Evolutionary conservation across 495 filamentous ascomycete genomes (phyloP).

Genomic region (Aeminium ludgeri): DNA sequence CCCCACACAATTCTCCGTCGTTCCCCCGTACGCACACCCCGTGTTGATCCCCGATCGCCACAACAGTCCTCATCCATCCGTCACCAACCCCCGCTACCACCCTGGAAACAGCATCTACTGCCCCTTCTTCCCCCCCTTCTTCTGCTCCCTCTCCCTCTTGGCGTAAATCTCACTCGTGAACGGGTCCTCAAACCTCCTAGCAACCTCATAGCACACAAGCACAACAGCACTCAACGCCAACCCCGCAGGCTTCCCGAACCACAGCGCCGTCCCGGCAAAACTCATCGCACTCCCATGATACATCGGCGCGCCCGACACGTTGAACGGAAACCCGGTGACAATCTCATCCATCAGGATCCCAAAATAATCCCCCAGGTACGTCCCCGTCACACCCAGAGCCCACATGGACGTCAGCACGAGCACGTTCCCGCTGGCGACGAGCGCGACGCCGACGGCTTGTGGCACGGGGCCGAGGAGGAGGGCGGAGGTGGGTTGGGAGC

Average conservation of each 20-base stretch:
- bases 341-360: constrained; percentile 92
- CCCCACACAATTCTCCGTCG: neutral
- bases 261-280: constrained; percentile 78
- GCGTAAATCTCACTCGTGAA: constrained; percentile 90
- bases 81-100: no score
- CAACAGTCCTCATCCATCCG: no score
- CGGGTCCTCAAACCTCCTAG: constrained; percentile 86
- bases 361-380: constrained; percentile 96
- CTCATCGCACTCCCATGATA: constrained; percentile 87
- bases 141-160: constrained; percentile 49
- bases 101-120: no score
- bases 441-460: constrained; percentile 42
- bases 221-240: constrained; percentile 61
- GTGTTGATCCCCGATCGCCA: no score
- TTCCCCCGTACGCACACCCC: neutral
- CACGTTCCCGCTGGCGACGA: constrained; percentile 61
- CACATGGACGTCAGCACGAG: constrained; percentile 80
- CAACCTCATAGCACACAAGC: constrained; percentile 61
- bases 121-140: constrained; percentile 30
- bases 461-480: constrained; percentile 35
- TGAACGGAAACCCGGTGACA: constrained; percentile 92
- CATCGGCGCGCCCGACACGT: constrained; percentile 82
- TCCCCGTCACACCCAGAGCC: constrained; percentile 87
- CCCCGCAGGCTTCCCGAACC: constrained; percentile 80
- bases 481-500: constrained; percentile 60